Evolutionary conservation across 2,329 filamentous ascomycete species (phyloP).

Genomic region (Colletotrichum noveboracense): DNA sequence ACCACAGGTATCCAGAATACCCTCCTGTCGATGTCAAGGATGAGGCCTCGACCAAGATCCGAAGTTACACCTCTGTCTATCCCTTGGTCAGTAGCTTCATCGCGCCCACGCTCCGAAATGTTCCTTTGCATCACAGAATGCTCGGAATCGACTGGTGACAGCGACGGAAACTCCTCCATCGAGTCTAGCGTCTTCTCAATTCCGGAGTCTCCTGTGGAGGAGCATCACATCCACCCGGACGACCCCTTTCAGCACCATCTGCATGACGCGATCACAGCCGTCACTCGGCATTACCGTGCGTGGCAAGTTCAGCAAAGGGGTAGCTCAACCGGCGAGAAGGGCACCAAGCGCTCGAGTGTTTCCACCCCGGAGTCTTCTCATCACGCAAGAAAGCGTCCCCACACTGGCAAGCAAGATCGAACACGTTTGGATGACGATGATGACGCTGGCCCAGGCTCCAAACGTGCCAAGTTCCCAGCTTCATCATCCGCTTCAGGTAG

Average conservation of each 20-base stretch:
- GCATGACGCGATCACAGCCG: neutral
- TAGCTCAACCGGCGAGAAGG: neutral
- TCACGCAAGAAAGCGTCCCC: neutral
- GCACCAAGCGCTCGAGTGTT: neutral
- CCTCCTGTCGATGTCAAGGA: neutral
- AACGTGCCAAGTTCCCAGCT: neutral
- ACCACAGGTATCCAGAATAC: neutral
- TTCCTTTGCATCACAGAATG: neutral
- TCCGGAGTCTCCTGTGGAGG: neutral
- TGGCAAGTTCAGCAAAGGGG: neutral
- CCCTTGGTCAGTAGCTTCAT: neutral
- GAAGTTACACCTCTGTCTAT: neutral
- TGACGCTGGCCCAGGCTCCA: neutral
- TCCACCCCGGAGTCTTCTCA: neutral
- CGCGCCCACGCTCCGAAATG: neutral
- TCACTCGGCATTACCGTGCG: neutral
- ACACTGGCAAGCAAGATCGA: neutral
- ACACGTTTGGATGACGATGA: neutral
- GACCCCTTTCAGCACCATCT: neutral
- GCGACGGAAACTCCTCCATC: neutral
- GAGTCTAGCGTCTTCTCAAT: conserved; percentile 10
- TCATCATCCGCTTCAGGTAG: neutral
- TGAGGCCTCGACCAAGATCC: neutral
- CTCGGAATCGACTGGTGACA: neutral
- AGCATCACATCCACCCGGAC: neutral